Conservation (phyloP, 306 rosid genomes). For the Alnus glutinosa region DNA sequence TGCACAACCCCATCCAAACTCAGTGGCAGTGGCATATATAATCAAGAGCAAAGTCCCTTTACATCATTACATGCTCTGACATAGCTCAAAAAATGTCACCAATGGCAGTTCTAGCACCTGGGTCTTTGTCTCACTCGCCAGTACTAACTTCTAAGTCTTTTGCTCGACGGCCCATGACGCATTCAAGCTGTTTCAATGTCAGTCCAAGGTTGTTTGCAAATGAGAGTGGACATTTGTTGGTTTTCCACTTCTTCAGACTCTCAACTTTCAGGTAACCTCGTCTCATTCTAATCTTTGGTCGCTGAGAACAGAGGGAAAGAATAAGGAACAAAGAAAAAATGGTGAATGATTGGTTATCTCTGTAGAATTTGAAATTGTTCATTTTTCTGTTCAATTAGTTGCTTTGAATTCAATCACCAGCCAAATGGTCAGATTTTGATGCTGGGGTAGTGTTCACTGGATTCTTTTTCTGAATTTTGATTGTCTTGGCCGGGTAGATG, state of each 20-base stretch:
- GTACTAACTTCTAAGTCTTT: constrained; percentile 15
- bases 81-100: constrained; percentile 30
- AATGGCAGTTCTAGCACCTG: constrained; percentile 32
- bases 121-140: constrained; percentile 22
- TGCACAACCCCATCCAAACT: neutral
- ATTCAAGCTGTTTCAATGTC: constrained; percentile 24
- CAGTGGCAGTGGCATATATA: neutral
- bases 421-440: neutral
- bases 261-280: constrained; percentile 30
- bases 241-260: constrained; percentile 30
- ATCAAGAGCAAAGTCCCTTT: neutral
- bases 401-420: neutral
- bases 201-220: constrained; percentile 12
- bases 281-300: neutral
- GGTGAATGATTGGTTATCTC: neutral
- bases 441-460: neutral
- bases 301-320: neutral
- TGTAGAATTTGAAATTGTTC: neutral
- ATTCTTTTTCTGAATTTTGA: neutral
- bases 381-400: neutral
- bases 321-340: neutral
- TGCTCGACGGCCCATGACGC: constrained; percentile 17
- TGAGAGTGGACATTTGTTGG: constrained; percentile 7
- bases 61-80: neutral
- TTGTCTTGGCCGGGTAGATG: neutral